These are phyloP conservation scores for Fusarium sp. DNA, from an alignment of 2,329 filamentous ascomycete species.

Conservation along the genomic window DNA sequence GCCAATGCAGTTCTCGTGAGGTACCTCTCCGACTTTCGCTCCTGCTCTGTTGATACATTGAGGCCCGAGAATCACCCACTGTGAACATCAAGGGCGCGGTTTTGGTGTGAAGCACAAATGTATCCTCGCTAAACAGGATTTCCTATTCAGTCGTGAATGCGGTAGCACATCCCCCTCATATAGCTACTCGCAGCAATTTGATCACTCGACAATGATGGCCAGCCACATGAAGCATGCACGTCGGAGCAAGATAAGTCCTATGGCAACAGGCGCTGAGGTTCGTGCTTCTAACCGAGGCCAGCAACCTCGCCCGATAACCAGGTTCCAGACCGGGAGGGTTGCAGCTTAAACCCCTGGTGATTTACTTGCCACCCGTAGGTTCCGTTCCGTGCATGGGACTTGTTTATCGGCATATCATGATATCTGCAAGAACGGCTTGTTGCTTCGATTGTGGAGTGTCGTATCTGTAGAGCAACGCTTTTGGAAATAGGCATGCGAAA, in stretches of 20 bases:
- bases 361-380: conserved; percentile 25
- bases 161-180: not conserved
- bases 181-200: conserved; percentile 12
- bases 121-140: not conserved
- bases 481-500: not conserved
- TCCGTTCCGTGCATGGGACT: conserved; percentile 9
- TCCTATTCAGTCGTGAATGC: not conserved
- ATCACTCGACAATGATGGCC: conserved; percentile 12
- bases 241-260: conserved; percentile 23
- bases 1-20: not conserved
- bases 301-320: conserved; percentile 12
- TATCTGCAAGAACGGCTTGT: not conserved
- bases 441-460: conserved; percentile 19
- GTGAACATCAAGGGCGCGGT: not conserved
- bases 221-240: conserved; percentile 9
- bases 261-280: conserved; percentile 21
- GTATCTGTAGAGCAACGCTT: conserved; percentile 13
- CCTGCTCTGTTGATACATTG: no score
- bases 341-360: conserved; percentile 23
- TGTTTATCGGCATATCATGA: not conserved
- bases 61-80: not conserved
- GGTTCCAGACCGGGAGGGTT: conserved; percentile 6
- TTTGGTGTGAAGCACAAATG: not conserved
- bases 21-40: not conserved
- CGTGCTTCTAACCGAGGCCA: conserved; percentile 9